Base-by-base conservation (phyloP, 2,329 filamentous ascomycete species). In the Hypoxylon sp. region DNA sequence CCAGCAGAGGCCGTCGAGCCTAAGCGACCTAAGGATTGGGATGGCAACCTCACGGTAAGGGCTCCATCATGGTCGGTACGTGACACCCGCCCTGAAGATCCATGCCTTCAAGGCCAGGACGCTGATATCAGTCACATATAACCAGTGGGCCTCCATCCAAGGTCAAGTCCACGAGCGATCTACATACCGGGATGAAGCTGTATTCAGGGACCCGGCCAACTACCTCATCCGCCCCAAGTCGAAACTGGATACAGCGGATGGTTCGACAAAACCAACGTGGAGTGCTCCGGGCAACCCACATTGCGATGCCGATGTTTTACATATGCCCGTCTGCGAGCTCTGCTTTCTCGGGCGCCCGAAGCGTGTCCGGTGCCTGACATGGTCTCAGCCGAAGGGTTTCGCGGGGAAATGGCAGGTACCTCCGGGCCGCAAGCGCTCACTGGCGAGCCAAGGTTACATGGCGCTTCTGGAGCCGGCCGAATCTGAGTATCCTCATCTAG, bases 41-140 rank as follows among this genome's bases (percentile, higher is more conserved):
- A 50, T 7, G 52, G 34, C 0, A 42, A 55, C 12, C 31, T 9
- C 8, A 46, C 32, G 7, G 9, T 34, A 9, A 17, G 55, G 32
- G 51, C 49, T 5, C 61, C 62, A 3, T 62, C 61, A 1, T 65
- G 61, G 62, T 63, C 57, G 21, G 53, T 56, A 52, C n/a, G 53
- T 54, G 16, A 15, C 11, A 25, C 7, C 23, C 26, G 13, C 25
- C 12, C n/a, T 4, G 15, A 17, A 29, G 13, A 7, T 13, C 8
- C 2, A 9, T 37, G n/a, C n/a, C n/a, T n/a, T n/a, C n/a, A 16
- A 23, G 17, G 8, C 9, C n/a, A 7, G 9, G 11, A 26, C 21
- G 17, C n/a, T 21, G 7, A 25, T 31, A 29, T 8, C 7, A 9
- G 4, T 12, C n/a, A n/a, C n/a, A 11, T 27, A 4, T n/a, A 9